Evolutionary conservation across 2,329 filamentous ascomycete species (phyloP).

Genomic region (Xylaria sp.): DNA sequence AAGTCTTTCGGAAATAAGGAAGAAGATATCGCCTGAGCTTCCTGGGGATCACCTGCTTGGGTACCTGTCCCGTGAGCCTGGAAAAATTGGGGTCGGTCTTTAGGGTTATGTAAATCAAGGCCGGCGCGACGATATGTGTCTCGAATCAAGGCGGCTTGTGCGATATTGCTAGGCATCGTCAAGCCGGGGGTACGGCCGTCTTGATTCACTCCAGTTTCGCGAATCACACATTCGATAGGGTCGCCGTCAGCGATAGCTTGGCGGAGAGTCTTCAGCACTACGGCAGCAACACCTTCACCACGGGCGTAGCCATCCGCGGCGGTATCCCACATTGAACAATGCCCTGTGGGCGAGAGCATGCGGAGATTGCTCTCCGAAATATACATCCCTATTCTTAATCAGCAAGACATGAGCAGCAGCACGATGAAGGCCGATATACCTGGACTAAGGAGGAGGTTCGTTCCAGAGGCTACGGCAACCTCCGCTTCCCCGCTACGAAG

Average conservation of each 20-base stretch:
- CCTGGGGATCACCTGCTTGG: slow-evolving; percentile 31
- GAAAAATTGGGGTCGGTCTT: slow-evolving; percentile 29
- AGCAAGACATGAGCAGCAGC: no score
- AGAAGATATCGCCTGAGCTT: background rate
- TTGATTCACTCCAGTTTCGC: slow-evolving; percentile 25
- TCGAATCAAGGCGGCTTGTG: slow-evolving; percentile 32
- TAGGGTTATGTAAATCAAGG: slow-evolving; percentile 12
- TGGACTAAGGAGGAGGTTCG: slow-evolving; percentile 17
- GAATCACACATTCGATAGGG: slow-evolving; percentile 28
- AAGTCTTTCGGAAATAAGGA: background rate
- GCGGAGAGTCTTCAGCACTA: slow-evolving; percentile 42
- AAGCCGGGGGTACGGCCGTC: slow-evolving; percentile 31
- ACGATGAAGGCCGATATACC: background rate
- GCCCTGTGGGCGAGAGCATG: slow-evolving; percentile 14
- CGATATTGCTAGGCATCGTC: slow-evolving; percentile 26
- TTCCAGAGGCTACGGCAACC: slow-evolving; percentile 9
- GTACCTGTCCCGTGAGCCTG: slow-evolving; percentile 38
- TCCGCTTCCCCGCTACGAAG: slow-evolving; percentile 10
- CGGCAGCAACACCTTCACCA: slow-evolving; percentile 13
- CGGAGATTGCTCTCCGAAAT: background rate
- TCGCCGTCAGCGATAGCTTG: slow-evolving; percentile 38
- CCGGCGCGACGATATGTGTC: slow-evolving; percentile 27
- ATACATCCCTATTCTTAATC: background rate
- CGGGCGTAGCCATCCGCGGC: slow-evolving; percentile 17
- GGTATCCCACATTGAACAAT: slow-evolving; percentile 19